phyloP scores from a whole-genome alignment of 1,139 yeast genomes.

The Ashbya aceris region DNA sequence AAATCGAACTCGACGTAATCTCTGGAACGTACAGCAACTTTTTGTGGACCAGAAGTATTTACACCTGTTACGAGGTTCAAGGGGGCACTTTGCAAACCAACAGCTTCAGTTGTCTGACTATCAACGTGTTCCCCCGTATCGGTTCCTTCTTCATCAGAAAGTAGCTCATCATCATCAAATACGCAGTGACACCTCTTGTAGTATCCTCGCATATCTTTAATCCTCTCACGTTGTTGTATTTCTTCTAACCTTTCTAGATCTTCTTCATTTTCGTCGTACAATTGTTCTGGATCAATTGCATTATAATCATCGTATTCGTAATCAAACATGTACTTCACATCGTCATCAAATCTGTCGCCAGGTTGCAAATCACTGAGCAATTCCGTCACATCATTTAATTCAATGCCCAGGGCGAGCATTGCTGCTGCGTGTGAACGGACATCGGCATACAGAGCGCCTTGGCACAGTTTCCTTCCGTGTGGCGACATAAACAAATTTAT shows the following conservation, averaged over 20 bases:
- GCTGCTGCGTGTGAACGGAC: slow-evolving; percentile 42
- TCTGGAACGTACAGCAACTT: not conserved
- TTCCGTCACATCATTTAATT: slow-evolving; percentile 42
- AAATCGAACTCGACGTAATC: slow-evolving; percentile 41
- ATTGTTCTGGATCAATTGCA: slow-evolving; percentile 18
- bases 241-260: slow-evolving; percentile 19
- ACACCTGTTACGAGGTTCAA: not conserved
- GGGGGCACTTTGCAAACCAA: slow-evolving; percentile 6
- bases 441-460: slow-evolving; percentile 51
- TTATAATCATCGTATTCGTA: slow-evolving; percentile 39
- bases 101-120: slow-evolving; percentile 15
- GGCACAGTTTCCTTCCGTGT: slow-evolving; percentile 44
- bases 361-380: slow-evolving; percentile 49
- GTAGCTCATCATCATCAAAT: slow-evolving; percentile 31
- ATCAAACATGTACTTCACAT: slow-evolving; percentile 61
- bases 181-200: slow-evolving; percentile 33
- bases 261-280: slow-evolving; percentile 27
- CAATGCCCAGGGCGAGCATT: slow-evolving; percentile 37
- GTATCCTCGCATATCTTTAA: slow-evolving; percentile 10
- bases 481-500: slow-evolving; percentile 52
- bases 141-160: slow-evolving; percentile 14
- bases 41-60: not conserved
- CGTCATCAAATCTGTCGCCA: slow-evolving; percentile 65
- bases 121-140: slow-evolving; percentile 20
- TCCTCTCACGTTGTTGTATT: slow-evolving; percentile 12